Conservation (phyloP, 1,284 basidiomycete genomes). For the Tylopilus sp. region DNA sequence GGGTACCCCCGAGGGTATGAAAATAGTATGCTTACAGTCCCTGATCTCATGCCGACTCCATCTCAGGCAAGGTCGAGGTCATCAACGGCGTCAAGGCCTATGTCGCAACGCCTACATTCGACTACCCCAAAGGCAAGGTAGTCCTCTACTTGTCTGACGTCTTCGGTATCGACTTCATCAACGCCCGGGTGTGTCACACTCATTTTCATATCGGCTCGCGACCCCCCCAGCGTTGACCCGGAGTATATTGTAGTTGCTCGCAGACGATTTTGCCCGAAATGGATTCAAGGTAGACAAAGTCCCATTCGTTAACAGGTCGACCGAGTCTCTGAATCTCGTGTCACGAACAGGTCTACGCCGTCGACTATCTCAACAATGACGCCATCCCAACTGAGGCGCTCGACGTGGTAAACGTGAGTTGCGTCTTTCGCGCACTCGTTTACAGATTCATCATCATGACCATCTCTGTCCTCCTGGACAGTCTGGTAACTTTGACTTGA, state of each 20-base stretch:
- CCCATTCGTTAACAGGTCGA: not conserved
- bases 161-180: too few relatives aligned
- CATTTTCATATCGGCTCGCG: too few relatives aligned
- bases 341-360: conserved; percentile 50
- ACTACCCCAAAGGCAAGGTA: conserved; percentile 55
- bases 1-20: conserved; percentile 21
- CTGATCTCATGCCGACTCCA: not conserved
- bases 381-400: conserved; percentile 32
- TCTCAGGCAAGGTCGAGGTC: conserved; percentile 25
- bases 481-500: conserved; percentile 38
- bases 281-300: conserved; percentile 50
- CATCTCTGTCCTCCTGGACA: not conserved
- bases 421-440: not conserved
- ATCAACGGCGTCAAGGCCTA: conserved; percentile 51
- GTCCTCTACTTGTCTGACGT: too few relatives aligned
- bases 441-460: not conserved
- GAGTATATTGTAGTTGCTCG: too few relatives aligned
- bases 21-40: too few relatives aligned
- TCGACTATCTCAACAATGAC: conserved; percentile 47
- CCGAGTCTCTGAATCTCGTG: not conserved
- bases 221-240: too few relatives aligned
- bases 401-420: conserved; percentile 18
- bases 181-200: too few relatives aligned
- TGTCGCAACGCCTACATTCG: conserved; percentile 44
- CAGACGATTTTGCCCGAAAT: too few relatives aligned